A percentile compares a stretch with the other conserved stretches of the same genome.
Evolutionary conservation across 1,139 yeast species (phyloP).

Genomic region (Wickerhamomyces sp.): DNA sequence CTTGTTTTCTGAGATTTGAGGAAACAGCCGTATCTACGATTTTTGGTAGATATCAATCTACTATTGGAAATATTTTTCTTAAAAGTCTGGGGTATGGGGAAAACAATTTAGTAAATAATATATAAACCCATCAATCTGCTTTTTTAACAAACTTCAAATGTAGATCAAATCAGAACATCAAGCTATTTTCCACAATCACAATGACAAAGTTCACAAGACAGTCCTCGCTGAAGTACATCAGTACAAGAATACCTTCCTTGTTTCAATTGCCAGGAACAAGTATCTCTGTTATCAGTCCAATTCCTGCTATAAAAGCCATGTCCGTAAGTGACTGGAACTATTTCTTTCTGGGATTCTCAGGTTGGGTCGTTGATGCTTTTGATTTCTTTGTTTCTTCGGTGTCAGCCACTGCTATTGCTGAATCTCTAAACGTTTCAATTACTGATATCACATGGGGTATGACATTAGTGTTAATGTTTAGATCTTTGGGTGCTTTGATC

Average conservation of each 20-base stretch:
- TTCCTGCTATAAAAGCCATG: constrained; percentile 32
- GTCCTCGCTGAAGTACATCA: constrained; percentile 14
- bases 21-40: too few species aligned
- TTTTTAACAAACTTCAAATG: too few species aligned
- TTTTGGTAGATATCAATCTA: too few species aligned
- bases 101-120: too few species aligned
- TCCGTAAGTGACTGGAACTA: constrained; percentile 37
- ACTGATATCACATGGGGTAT: constrained; percentile 53
- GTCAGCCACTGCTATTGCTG: constrained; percentile 40
- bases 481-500: constrained; percentile 54
- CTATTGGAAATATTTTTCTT: too few species aligned
- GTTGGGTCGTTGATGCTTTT: constrained; percentile 50
- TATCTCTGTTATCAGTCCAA: constrained; percentile 28
- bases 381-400: constrained; percentile 50
- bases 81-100: too few species aligned
- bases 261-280: constrained; percentile 20
- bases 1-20: too few species aligned
- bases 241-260: constrained; percentile 24
- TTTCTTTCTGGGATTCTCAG: constrained; percentile 41
- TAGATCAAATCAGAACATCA: too few species aligned
- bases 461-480: constrained; percentile 51
- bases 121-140: too few species aligned
- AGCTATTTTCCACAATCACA: too few species aligned
- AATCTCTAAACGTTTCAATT: constrained; percentile 34
- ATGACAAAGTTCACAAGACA: background rate